These are phyloP conservation scores for Discostella pseudostelligera DNA, from an alignment of 108 stramenopile species.

Conservation along the genomic window DNA sequence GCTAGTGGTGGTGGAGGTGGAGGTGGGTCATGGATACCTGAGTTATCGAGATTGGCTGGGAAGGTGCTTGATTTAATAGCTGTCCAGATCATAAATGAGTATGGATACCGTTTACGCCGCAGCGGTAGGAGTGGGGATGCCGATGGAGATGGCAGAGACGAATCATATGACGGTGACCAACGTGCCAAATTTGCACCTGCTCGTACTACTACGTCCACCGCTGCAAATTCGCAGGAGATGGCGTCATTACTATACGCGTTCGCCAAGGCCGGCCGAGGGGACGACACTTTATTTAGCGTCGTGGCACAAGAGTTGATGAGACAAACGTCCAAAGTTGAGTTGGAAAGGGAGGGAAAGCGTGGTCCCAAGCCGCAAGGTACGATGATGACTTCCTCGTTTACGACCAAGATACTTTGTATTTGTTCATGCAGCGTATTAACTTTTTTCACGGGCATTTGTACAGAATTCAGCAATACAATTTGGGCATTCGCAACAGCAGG, in stretches of 20 bases:
- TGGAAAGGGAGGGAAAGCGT: conserved; percentile 14
- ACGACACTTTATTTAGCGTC: conserved; percentile 46
- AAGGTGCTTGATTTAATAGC: conserved; percentile 65
- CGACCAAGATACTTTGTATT: no score
- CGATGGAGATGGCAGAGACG: not conserved
- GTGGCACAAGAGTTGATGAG: conserved; percentile 48
- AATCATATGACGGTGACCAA: not conserved
- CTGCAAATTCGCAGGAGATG: conserved; percentile 56
- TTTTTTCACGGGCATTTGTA: no score
- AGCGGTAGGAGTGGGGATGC: not conserved
- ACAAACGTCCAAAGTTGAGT: conserved; percentile 28
- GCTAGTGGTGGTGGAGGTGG: conserved; percentile 5
- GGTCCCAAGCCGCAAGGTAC: conserved; percentile 40
- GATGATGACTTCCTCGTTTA: no score
- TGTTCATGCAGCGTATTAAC: no score
- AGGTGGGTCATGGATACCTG: conserved; percentile 59
- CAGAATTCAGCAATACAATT: conserved; percentile 74
- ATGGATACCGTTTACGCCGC: conserved; percentile 3
- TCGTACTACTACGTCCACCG: not conserved
- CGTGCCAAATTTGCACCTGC: no score
- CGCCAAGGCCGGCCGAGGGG: conserved; percentile 57
- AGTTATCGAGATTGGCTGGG: conserved; percentile 62
- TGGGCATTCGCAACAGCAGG: conserved; percentile 82
- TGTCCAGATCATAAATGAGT: conserved; percentile 31
- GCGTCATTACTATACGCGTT: conserved; percentile 67